Base-by-base conservation (phyloP, 805 yeast genomes). In the Candida nemodendra region DNA sequence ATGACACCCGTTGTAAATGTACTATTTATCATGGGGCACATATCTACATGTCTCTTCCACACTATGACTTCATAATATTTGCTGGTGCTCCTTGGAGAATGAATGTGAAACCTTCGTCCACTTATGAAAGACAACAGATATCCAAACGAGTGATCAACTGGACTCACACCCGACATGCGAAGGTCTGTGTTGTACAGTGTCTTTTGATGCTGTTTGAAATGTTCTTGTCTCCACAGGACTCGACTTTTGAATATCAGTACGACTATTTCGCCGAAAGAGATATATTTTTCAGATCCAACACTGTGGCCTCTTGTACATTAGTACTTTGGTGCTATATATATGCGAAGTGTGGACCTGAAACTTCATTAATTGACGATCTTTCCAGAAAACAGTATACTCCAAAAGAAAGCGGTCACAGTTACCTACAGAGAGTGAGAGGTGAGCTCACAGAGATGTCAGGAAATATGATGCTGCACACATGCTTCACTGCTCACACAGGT, bases 71-170 rank as follows among this genome's bases (percentile, higher is more conserved):
- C 40, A 84, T 84, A 37, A 80, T 84, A 4, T 81, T 69, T 57
- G 81, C 90, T 2, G 96, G 96, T 1, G 84, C 88, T 6, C 93
- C 93, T 1, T 77, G 83, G 63, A 74, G 89, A 51, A 80, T 84
- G 81, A 84, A 77, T 51, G 87, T 81, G 24, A 67, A 66, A 26
- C 79, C 84, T 9, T 74, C 77, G 5, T 63, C 65, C 8, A 54
- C 64, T 1, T 81, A 76, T 40, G 65, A 60, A 26, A 71, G 76
- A 45, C 69, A 69, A 16, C 62, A 68, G 3, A 78, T 76, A 9
- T 65, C 69, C 27, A 61, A 61, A 11, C 65, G 80, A 45, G 71
- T 84, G 14, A 57, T 64, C 25, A 74, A 68, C 34, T 77, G 85
- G 79, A 66, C 80, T 1, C 51, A 55, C 5, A 64, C 72, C 8